These are phyloP conservation scores for Paraurostyla sp. DNA, from an alignment of 73 alveolate genomes.

Conservation along the genomic window DNA sequence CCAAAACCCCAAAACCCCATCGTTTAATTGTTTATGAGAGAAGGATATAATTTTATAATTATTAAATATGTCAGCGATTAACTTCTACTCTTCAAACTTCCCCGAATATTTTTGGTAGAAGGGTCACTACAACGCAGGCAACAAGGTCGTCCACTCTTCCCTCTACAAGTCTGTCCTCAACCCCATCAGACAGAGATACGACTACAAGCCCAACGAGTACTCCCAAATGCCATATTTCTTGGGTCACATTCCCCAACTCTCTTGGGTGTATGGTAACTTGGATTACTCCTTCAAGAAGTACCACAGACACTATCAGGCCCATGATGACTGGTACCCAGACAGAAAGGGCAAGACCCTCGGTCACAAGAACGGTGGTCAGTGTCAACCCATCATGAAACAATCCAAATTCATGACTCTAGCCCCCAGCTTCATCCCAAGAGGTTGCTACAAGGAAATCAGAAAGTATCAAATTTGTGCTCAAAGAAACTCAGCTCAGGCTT, in stretches of 20 bases:
- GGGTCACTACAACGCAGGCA: constrained; percentile 72
- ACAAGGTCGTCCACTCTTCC: constrained; percentile 65
- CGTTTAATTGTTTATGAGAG: neutral
- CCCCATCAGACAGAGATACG: constrained; percentile 74
- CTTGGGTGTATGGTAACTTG: constrained; percentile 80
- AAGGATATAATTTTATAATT: constrained; percentile 46
- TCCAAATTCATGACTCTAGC: constrained; percentile 67
- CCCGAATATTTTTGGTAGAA: constrained; percentile 76
- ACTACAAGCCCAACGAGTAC: constrained; percentile 65
- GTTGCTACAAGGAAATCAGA: constrained; percentile 74
- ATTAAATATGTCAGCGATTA: constrained; percentile 59
- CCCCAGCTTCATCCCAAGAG: constrained; percentile 64
- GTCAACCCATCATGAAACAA: constrained; percentile 42
- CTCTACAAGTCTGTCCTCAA: constrained; percentile 59
- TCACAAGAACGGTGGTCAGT: constrained; percentile 70
- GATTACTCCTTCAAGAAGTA: constrained; percentile 76
- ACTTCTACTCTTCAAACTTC: constrained; percentile 59
- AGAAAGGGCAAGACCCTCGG: constrained; percentile 81
- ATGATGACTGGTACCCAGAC: constrained; percentile 85
- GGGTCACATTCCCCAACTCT: constrained; percentile 67
- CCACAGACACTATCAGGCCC: constrained; percentile 82
- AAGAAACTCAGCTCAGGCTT: constrained; percentile 54
- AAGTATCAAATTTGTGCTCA: constrained; percentile 65
- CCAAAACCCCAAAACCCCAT: constrained; percentile 61
- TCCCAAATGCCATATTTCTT: constrained; percentile 67